Percentiles rank a stretch among this genome's conserved stretches.
These are phyloP conservation scores for Vaucheria bursata DNA, from an alignment of 352 stramenopile genomes.

Conservation along the genomic window DNA sequence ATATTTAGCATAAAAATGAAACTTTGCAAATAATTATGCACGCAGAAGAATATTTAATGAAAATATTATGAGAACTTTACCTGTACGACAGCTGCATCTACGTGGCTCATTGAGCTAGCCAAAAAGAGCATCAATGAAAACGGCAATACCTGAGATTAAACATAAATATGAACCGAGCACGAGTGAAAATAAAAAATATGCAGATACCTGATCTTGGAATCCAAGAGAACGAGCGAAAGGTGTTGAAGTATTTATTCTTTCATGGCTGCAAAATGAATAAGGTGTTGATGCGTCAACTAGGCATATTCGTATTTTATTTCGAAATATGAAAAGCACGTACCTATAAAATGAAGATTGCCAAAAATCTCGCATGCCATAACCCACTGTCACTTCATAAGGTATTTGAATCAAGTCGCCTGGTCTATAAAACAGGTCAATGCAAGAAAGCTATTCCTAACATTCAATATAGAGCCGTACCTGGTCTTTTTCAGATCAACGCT, in stretches of 20 bases:
- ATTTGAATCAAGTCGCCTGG: slow-evolving; percentile 35
- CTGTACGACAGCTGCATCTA: slow-evolving; percentile 61
- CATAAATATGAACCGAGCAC: slow-evolving; percentile 14
- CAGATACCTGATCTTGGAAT: slow-evolving; percentile 36
- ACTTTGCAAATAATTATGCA: not conserved
- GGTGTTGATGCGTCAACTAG: too few species aligned
- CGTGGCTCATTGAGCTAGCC: slow-evolving; percentile 58
- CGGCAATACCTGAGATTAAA: slow-evolving; percentile 59
- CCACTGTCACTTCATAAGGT: slow-evolving; percentile 39
- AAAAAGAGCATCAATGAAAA: slow-evolving; percentile 64
- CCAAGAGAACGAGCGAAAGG: slow-evolving; percentile 55
- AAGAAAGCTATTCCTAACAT: too few species aligned
- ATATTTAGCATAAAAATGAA: not conserved
- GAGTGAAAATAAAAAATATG: not conserved
- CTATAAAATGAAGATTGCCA: slow-evolving; percentile 38
- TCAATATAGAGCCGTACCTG: too few species aligned
- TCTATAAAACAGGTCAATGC: not conserved
- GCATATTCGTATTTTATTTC: too few species aligned
- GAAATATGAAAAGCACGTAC: too few species aligned
- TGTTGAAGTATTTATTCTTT: slow-evolving; percentile 60
- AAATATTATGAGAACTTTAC: slow-evolving; percentile 35
- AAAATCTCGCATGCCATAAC: slow-evolving; percentile 33
- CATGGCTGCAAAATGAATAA: slow-evolving; percentile 52
- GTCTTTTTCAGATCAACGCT: too few species aligned
- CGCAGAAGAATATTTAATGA: not conserved